Evolutionary conservation across 352 stramenopile genomes (phyloP).

Genomic region (Globisporangium canariense): DNA sequence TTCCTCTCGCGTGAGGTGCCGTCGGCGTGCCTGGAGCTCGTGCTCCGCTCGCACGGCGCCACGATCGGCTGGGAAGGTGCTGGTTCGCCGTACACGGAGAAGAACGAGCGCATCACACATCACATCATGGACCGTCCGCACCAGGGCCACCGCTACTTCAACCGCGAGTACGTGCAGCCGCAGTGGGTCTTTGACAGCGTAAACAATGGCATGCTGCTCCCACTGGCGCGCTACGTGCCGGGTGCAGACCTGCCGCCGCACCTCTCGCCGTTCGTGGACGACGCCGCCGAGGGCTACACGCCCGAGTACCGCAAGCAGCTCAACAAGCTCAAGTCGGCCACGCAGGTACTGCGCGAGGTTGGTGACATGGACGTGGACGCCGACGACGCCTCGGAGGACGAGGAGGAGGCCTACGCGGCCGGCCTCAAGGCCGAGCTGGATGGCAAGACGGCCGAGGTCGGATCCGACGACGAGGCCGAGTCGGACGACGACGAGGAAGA

Average conservation of each 20-base stretch:
- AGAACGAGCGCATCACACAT: slow-evolving; percentile 95
- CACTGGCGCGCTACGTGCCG: slow-evolving; percentile 91
- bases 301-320: slow-evolving; percentile 95
- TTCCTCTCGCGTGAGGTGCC: slow-evolving; percentile 96
- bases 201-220: slow-evolving; percentile 96
- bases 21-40: slow-evolving; percentile 92
- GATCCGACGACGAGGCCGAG: slow-evolving; percentile 43
- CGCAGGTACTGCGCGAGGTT: slow-evolving; percentile 66
- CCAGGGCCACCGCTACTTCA: slow-evolving; percentile 86
- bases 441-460: slow-evolving; percentile 32
- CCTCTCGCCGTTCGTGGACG: slow-evolving; percentile 96
- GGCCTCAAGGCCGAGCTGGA: slow-evolving; percentile 81
- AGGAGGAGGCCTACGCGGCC: slow-evolving; percentile 68
- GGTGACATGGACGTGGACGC: slow-evolving; percentile 35
- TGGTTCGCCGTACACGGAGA: slow-evolving; percentile 88
- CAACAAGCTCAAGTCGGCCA: slow-evolving; percentile 80
- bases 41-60: slow-evolving; percentile 93
- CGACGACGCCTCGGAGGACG: slow-evolving; percentile 56
- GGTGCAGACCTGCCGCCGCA: slow-evolving; percentile 89
- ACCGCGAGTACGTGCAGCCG: slow-evolving; percentile 97
- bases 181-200: slow-evolving; percentile 99
- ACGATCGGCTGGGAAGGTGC: slow-evolving; percentile 94
- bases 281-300: slow-evolving; percentile 95
- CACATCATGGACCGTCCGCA: slow-evolving; percentile 95
- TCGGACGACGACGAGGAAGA: slow-evolving; percentile 38